Conservation (phyloP, 2,329 filamentous ascomycete genomes). For the Paraconiothyrium sp. region DNA sequence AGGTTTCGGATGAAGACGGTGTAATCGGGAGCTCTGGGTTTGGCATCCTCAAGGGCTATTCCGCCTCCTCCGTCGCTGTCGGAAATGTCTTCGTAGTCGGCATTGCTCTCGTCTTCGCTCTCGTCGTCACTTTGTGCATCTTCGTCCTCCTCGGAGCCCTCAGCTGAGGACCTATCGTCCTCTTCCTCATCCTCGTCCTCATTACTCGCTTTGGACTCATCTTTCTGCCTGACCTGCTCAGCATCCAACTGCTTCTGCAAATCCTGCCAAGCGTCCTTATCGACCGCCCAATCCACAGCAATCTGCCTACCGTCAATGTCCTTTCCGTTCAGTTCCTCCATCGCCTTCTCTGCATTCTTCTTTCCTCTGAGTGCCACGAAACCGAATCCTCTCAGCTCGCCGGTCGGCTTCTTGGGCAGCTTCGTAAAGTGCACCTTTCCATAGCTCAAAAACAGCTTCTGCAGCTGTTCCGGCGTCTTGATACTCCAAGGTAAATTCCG, state of each 20-base stretch:
- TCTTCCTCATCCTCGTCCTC: conserved; percentile 50
- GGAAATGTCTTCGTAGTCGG: conserved; percentile 50
- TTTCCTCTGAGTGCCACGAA: conserved; percentile 88
- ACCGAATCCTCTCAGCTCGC: conserved; percentile 82
- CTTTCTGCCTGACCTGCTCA: conserved; percentile 50
- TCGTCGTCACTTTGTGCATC: conserved; percentile 40
- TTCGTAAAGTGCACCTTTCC: conserved; percentile 91
- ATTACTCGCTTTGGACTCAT: conserved; percentile 45
- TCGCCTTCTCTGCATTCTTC: conserved; percentile 90
- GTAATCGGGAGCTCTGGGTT: conserved; percentile 68
- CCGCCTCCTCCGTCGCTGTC: conserved; percentile 54
- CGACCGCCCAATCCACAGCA: conserved; percentile 96
- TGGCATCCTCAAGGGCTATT: conserved; percentile 34
- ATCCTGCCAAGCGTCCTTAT: conserved; percentile 85
- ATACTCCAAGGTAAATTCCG: conserved; percentile 97
- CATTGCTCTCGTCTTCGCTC: conserved; percentile 53
- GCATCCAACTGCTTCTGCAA: conserved; percentile 55
- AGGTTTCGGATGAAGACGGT: conserved; percentile 95
- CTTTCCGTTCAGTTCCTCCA: conserved; percentile 87
- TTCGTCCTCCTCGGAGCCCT: conserved; percentile 51
- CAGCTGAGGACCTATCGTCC: conserved; percentile 49
- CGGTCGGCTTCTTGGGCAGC: conserved; percentile 77
- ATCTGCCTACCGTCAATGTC: conserved; percentile 86
- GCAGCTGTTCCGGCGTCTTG: conserved; percentile 83
- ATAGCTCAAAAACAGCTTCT: conserved; percentile 81